Conservation (phyloP, 163 green algal species). For the Chlorella variabilis region DNA sequence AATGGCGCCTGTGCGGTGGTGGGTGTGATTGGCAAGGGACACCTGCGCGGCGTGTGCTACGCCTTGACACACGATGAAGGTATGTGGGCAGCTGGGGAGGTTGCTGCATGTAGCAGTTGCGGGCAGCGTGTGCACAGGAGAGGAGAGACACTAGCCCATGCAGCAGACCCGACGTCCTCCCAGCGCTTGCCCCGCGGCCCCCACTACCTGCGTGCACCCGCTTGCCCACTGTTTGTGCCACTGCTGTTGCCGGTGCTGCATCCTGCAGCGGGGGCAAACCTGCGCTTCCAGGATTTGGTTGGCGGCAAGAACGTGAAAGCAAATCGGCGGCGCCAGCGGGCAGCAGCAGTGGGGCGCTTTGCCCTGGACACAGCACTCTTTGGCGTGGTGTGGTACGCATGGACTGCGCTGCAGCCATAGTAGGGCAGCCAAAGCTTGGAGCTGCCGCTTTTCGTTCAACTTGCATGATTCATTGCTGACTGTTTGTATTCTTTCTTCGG, state of each 20-base stretch:
- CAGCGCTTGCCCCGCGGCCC: no score
- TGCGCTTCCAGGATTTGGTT: constrained; percentile 65
- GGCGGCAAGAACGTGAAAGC: constrained; percentile 39
- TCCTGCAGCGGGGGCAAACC: constrained; percentile 3
- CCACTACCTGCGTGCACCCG: no score
- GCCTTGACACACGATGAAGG: constrained; percentile 63
- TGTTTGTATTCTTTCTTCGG: not conserved
- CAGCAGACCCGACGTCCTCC: no score
- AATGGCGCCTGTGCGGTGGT: constrained; percentile 75
- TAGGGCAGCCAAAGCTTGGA: no score
- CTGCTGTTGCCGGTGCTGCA: no score
- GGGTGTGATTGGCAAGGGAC: constrained; percentile 66
- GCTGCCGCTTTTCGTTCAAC: no score
- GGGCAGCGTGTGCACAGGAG: no score
- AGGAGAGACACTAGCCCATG: not conserved
- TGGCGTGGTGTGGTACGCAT: constrained; percentile 25
- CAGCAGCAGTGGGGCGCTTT: not conserved
- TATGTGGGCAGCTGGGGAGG: no score
- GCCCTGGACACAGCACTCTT: constrained; percentile 33
- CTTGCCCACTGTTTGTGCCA: no score
- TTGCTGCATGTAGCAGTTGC: no score
- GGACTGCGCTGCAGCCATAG: constrained; percentile 19
- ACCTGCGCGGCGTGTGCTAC: constrained; percentile 81
- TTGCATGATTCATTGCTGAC: not conserved
- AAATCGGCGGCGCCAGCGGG: constrained; percentile 7